Conservation (phyloP, 2,329 filamentous ascomycete genomes). For the Setomelanomma holmii region DNA sequence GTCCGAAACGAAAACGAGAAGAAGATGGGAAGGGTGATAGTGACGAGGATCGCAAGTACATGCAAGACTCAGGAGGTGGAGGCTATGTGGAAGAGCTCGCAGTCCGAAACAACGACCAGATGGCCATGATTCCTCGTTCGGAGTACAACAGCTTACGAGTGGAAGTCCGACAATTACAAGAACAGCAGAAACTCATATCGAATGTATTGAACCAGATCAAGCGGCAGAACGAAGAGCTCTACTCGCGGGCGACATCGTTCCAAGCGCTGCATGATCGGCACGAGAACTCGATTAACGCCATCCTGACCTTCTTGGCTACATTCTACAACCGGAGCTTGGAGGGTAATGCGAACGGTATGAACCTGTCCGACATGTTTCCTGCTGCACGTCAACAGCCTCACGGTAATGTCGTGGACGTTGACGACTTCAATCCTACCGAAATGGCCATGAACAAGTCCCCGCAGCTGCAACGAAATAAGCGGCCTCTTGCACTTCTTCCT, state of each 20-base stretch:
- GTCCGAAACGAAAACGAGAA: slow-evolving; percentile 57
- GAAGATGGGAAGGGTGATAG: slow-evolving; percentile 73
- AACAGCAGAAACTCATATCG: slow-evolving; percentile 86
- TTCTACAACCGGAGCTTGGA: slow-evolving; percentile 95
- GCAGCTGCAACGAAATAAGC: slow-evolving; percentile 46
- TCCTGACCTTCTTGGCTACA: slow-evolving; percentile 93
- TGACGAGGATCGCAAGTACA: slow-evolving; percentile 65
- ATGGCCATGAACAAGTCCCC: slow-evolving; percentile 39
- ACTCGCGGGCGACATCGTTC: slow-evolving; percentile 85
- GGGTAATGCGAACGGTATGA: slow-evolving; percentile 76
- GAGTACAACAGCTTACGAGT: slow-evolving; percentile 79
- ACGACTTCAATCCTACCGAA: slow-evolving; percentile 58
- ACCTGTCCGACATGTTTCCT: slow-evolving; percentile 83
- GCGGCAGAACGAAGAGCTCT: slow-evolving; percentile 85
- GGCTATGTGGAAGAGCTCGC: slow-evolving; percentile 52
- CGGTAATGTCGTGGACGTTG: slow-evolving; percentile 68
- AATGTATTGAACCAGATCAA: slow-evolving; percentile 80
- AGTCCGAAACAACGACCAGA: slow-evolving; percentile 48
- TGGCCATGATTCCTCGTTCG: slow-evolving; percentile 67
- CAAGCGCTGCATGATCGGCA: slow-evolving; percentile 94
- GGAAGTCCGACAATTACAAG: slow-evolving; percentile 81
- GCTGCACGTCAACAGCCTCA: slow-evolving; percentile 65
- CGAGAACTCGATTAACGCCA: slow-evolving; percentile 98
- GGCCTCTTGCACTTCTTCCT: slow-evolving; percentile 48
- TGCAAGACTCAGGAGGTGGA: slow-evolving; percentile 53